Base-by-base conservation (phyloP, 352 stramenopile species). In the Aphanomyces cochlioides region DNA sequence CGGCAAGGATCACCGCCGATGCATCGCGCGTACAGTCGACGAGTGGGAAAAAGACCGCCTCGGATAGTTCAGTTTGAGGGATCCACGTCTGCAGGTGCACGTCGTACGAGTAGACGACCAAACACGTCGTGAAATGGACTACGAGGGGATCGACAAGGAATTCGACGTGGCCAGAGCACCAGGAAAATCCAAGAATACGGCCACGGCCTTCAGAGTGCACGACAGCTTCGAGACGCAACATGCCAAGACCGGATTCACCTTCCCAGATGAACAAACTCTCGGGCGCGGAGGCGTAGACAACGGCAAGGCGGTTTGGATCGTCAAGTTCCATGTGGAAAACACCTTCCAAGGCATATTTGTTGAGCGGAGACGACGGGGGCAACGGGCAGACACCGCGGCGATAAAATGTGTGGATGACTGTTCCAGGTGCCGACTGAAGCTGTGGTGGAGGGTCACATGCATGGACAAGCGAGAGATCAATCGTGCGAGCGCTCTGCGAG, bases 1-100 rank as follows among this genome's bases (percentile, higher is more conserved):
- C 84, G 21, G 84, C 82, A 53, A 95, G 85, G 17, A 95, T 78
- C 5, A 93, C 66, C 59, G 85, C 84, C 2, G 87, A 95, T 19
- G 87, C 89, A 66, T 95, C 87, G 50, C 85, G 78, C 12, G 85
- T 90, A 61, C 87, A 95, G 71, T 95, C 87, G 47, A 95, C 92
- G 13, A 91, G 74, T 48, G 82, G 74, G 2, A 86, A 72, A 2
- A 74, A 90, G 28, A 76, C 56, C 28, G 28, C 28, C 28, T 28
- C 28, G 21, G 92, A 83, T 21, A 87, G 83, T 60, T 88, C 79
- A 8, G 84, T 83, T 15, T 93, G 75, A 56, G 89, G 79, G 3
- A 72, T 54, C 83, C 83, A 94, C 10, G 71, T 66, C 67, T 89
- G 81, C 7, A 66, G 34, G 38, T 77, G 80, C 68, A 83, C 87